Evolutionary conservation across 441 rosid species (phyloP).

Genomic region (Oxalis stricta): DNA sequence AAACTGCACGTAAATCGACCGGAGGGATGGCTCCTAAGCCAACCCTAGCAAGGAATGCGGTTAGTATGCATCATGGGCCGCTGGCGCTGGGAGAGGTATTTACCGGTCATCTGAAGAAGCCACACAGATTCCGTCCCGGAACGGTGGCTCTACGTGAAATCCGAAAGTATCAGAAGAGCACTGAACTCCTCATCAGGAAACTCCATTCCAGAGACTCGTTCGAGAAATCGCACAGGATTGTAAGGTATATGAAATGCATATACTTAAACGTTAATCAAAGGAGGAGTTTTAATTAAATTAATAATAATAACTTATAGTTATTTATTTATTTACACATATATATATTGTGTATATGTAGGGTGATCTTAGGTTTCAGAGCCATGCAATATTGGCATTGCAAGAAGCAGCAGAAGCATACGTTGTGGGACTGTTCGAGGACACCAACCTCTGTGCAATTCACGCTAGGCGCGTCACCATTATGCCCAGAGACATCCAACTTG

Average conservation of each 20-base stretch:
- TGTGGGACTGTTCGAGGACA: constrained; percentile 23
- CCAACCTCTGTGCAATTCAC: constrained; percentile 24
- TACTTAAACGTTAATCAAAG: no score
- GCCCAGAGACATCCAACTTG: constrained; percentile 23
- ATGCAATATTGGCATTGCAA: constrained; percentile 21
- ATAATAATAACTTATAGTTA: no score
- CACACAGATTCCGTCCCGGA: constrained; percentile 2
- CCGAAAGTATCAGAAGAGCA: constrained; percentile 7
- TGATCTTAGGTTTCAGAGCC: constrained; percentile 27
- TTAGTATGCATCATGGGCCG: background rate
- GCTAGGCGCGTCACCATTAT: constrained; percentile 20
- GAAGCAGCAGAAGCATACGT: constrained; percentile 30
- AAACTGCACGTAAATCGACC: background rate
- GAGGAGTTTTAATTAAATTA: no score
- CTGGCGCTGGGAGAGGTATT: no score
- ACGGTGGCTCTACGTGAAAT: constrained; percentile 4
- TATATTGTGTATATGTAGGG: no score
- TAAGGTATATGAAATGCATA: no score
- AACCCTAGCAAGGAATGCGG: background rate
- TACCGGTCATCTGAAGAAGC: no score
- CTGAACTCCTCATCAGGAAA: constrained; percentile 1
- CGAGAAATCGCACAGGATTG: constrained; percentile 2
- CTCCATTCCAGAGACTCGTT: constrained; percentile 1
- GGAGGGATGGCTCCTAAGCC: background rate
- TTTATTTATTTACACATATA: no score